Evolutionary conservation across 148 eudicot genomes (phyloP).

Genomic region (Polygonum aviculare): DNA sequence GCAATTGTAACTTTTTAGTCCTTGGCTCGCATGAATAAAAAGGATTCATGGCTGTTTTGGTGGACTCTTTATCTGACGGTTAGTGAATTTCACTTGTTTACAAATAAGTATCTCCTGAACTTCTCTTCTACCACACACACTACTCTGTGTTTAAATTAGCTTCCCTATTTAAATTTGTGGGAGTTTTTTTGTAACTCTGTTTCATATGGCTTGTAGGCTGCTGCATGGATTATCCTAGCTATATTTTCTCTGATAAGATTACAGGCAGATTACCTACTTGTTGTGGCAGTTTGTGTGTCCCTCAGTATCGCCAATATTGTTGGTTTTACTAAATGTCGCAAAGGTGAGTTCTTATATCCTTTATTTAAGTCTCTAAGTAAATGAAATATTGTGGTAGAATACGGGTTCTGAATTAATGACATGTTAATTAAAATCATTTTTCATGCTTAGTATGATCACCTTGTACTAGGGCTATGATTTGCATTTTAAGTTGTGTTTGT

Average conservation of each 20-base stretch:
- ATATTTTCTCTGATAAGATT: slow-evolving; percentile 90
- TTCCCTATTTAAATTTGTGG: not conserved
- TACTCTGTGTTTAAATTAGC: not conserved
- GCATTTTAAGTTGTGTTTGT: not conserved
- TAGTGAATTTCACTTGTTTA: slow-evolving; percentile 20
- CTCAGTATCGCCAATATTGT: slow-evolving; percentile 85
- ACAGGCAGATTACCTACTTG: slow-evolving; percentile 96
- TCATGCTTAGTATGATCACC: not conserved
- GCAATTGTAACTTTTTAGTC: slow-evolving; percentile 33
- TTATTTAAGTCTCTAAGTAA: not conserved
- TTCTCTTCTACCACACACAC: not conserved
- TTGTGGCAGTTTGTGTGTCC: slow-evolving; percentile 90
- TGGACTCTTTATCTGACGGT: slow-evolving; percentile 93
- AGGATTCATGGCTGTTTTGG: slow-evolving; percentile 99
- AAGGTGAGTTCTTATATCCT: slow-evolving; percentile 38
- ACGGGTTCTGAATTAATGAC: not conserved
- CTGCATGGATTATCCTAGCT: slow-evolving; percentile 68
- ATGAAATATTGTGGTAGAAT: not conserved
- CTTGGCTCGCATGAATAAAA: slow-evolving; percentile 92
- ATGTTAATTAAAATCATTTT: not conserved
- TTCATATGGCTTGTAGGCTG: slow-evolving; percentile 52
- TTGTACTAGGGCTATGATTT: not conserved
- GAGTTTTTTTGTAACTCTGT: not conserved
- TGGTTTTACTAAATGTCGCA: slow-evolving; percentile 93
- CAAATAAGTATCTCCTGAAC: not conserved